Conservation (phyloP, 2,329 filamentous ascomycete species). For the Calonectria multiphialidica region DNA sequence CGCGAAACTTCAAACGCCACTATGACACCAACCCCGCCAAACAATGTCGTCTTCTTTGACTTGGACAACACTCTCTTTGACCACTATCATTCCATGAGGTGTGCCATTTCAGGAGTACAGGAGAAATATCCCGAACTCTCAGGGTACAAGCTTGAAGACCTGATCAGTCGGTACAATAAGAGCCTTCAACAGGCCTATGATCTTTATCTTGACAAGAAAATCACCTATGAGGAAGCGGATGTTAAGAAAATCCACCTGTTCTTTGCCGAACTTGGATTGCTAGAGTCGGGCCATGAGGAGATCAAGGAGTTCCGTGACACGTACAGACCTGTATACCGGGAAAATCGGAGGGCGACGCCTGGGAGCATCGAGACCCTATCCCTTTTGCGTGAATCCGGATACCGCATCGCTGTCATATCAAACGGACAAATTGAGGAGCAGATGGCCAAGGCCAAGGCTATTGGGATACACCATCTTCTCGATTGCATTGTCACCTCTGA, state of each 20-base stretch:
- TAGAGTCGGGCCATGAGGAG: neutral
- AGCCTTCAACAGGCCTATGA: slow-evolving; percentile 14
- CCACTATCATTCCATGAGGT: neutral
- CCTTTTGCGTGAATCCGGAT: neutral
- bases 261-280: neutral
- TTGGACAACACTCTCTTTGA: slow-evolving; percentile 27
- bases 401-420: slow-evolving; percentile 9
- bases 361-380: slow-evolving; percentile 4
- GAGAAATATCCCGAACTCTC: neutral
- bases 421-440: slow-evolving; percentile 18
- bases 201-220: neutral
- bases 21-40: neutral
- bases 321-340: slow-evolving; percentile 18
- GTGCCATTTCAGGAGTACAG: neutral
- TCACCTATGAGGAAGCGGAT: neutral
- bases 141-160: neutral
- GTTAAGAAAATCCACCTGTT: too few relatives aligned
- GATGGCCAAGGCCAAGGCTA: slow-evolving; percentile 5
- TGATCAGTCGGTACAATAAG: neutral
- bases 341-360: neutral
- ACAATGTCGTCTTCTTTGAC: slow-evolving; percentile 19
- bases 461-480: slow-evolving; percentile 4
- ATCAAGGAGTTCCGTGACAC: neutral
- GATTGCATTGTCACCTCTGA: slow-evolving; percentile 23
- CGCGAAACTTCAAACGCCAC: neutral